A percentile compares a stretch with the other conserved stretches of the same genome.
These are phyloP conservation scores for Spinacia oleracea DNA, from an alignment of 179 eudicot genomes.

Conservation along the genomic window DNA sequence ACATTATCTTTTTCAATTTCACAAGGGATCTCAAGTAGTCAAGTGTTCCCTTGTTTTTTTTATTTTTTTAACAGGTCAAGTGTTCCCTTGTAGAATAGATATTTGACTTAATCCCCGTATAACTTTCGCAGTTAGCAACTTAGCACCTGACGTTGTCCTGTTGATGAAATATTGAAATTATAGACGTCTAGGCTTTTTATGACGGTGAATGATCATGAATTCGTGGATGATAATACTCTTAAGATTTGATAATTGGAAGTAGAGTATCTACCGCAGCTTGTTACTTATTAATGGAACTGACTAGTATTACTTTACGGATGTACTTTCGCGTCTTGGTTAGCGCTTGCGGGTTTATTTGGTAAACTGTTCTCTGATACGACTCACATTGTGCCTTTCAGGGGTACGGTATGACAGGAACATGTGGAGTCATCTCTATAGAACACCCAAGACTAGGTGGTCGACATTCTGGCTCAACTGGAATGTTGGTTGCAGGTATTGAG, in stretches of 20 bases:
- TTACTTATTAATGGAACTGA: not conserved
- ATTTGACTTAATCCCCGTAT: too few species aligned
- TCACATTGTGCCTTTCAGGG: slow-evolving; percentile 42
- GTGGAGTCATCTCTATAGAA: slow-evolving; percentile 44
- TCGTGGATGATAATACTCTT: not conserved
- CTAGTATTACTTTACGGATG: too few species aligned
- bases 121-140: too few species aligned
- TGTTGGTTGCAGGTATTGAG: slow-evolving; percentile 53
- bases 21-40: too few species aligned
- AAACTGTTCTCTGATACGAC: slow-evolving; percentile 7
- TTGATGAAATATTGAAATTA: not conserved
- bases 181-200: not conserved
- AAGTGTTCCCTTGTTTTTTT: too few species aligned
- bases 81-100: too few species aligned
- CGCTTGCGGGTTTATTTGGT: not conserved
- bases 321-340: not conserved
- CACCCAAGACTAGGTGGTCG: slow-evolving; percentile 43
- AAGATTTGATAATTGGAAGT: not conserved
- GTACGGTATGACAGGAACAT: slow-evolving; percentile 70
- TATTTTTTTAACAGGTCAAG: too few species aligned
- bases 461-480: slow-evolving; percentile 61
- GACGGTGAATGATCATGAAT: not conserved
- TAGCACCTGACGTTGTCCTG: not conserved
- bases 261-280: not conserved
- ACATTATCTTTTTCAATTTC: too few species aligned